These are phyloP conservation scores for Chloris gayana DNA, from an alignment of 176 grass and related monocot genomes.

Conservation along the genomic window DNA sequence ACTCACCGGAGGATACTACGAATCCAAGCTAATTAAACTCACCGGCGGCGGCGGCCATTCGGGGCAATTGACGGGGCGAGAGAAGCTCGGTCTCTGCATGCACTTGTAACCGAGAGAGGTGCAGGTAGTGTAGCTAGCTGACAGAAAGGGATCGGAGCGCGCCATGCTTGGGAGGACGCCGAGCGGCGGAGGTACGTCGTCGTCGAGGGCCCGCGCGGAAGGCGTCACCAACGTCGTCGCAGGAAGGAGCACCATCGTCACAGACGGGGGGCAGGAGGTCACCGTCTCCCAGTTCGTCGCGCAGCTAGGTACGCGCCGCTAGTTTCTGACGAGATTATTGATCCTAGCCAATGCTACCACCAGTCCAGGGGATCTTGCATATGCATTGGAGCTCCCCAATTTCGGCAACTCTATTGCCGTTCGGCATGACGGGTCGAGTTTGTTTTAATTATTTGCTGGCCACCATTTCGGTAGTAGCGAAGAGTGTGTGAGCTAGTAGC, in stretches of 20 bases:
- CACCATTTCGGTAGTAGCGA: neutral
- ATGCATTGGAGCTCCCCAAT: no score
- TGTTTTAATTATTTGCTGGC: no score
- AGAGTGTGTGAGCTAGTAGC: neutral
- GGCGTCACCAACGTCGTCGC: neutral
- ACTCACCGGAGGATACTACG: neutral
- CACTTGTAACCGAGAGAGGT: neutral
- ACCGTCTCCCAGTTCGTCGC: slow-evolving; percentile 48
- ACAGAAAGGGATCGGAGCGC: neutral
- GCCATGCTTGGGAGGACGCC: slow-evolving; percentile 48
- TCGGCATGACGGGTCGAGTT: no score
- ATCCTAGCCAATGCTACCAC: no score
- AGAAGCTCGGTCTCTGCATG: neutral
- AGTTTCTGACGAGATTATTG: neutral
- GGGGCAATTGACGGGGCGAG: neutral
- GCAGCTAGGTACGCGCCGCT: slow-evolving; percentile 45
- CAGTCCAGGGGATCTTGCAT: no score
- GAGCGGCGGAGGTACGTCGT: neutral
- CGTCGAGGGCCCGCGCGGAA: slow-evolving; percentile 6
- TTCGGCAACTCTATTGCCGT: no score
- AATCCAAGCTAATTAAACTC: neutral
- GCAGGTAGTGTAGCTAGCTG: neutral
- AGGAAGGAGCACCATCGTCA: neutral
- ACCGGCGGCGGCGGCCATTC: neutral
- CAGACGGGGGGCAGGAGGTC: slow-evolving; percentile 16